Conservation (phyloP, 257 asterid genomes). For the Prunella vulgaris region DNA sequence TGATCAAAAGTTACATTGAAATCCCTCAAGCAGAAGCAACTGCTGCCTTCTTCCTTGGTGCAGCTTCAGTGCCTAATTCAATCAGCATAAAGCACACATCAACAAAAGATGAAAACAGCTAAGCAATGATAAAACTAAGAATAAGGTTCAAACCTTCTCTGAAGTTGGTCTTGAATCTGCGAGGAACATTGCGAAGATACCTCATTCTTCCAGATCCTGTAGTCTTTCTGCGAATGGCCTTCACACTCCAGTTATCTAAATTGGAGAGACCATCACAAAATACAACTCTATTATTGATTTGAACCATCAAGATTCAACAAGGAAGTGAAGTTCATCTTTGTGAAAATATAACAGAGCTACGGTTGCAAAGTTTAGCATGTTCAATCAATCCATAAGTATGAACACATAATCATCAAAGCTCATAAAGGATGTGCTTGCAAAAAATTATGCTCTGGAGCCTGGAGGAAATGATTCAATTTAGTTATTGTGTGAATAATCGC, state of each 20-base stretch:
- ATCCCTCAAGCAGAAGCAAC: conserved; percentile 46
- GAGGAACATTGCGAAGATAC: conserved; percentile 67
- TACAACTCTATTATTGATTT: neutral
- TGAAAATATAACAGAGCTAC: neutral
- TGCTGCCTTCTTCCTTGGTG: conserved; percentile 71
- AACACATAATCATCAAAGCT: neutral
- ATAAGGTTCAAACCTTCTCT: conserved; percentile 50
- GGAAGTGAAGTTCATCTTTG: neutral
- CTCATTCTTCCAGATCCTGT: conserved; percentile 89
- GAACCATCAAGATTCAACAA: neutral
- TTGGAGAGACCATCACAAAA: neutral
- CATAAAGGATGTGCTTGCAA: neutral
- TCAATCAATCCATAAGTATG: neutral
- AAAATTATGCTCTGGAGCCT: too few species aligned
- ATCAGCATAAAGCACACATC: neutral
- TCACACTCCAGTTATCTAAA: conserved; percentile 66
- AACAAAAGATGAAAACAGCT: neutral
- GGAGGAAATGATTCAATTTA: neutral
- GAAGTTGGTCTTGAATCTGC: conserved; percentile 74
- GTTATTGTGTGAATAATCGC: too few species aligned
- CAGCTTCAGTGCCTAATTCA: conserved; percentile 56
- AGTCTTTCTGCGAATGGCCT: conserved; percentile 83
- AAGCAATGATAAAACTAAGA: neutral
- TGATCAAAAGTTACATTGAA: neutral
- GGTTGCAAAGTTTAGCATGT: neutral